These are phyloP conservation scores for Hortaea sp. DNA, from an alignment of 2,329 filamentous ascomycete species.

Conservation along the genomic window DNA sequence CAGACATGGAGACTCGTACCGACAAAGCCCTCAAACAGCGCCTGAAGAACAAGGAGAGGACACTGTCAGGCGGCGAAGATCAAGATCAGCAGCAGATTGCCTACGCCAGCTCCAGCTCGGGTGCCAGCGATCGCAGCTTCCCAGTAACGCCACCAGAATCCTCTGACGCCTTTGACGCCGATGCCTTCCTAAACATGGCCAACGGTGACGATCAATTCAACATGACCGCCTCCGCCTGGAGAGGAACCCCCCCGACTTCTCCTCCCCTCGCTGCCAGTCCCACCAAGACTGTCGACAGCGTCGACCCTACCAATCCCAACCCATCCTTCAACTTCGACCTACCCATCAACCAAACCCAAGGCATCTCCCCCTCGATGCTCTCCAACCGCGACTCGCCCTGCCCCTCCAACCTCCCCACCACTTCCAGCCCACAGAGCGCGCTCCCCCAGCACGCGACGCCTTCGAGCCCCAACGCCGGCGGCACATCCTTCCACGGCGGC, in stretches of 20 bases:
- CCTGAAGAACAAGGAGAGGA: conserved; percentile 21
- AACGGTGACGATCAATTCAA: conserved; percentile 14
- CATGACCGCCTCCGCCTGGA: conserved; percentile 14
- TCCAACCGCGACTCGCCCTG: conserved; percentile 14
- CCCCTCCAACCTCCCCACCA: neutral
- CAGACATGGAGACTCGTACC: conserved; percentile 47
- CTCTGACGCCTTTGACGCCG: conserved; percentile 18
- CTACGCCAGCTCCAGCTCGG: conserved; percentile 17
- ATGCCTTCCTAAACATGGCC: conserved; percentile 20
- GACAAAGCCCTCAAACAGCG: conserved; percentile 48
- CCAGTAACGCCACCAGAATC: conserved; percentile 22
- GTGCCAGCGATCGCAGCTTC: conserved; percentile 22
- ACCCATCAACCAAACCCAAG: conserved; percentile 8
- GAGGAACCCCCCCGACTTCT: conserved; percentile 24
- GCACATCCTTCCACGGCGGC: conserved; percentile 7
- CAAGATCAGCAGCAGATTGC: conserved; percentile 2
- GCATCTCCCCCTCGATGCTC: conserved; percentile 17
- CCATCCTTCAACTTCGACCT: conserved; percentile 13
- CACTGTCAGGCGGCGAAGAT: conserved; percentile 7
- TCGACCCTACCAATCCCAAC: conserved; percentile 3
- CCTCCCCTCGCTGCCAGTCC: conserved; percentile 11
- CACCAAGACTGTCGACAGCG: conserved; percentile 4
- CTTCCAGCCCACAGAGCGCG: neutral
- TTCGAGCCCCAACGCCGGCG: neutral
- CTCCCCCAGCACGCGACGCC: conserved; percentile 1